Base-by-base conservation (phyloP, 768 basidiomycete genomes). In the Naganishia onofrii region DNA sequence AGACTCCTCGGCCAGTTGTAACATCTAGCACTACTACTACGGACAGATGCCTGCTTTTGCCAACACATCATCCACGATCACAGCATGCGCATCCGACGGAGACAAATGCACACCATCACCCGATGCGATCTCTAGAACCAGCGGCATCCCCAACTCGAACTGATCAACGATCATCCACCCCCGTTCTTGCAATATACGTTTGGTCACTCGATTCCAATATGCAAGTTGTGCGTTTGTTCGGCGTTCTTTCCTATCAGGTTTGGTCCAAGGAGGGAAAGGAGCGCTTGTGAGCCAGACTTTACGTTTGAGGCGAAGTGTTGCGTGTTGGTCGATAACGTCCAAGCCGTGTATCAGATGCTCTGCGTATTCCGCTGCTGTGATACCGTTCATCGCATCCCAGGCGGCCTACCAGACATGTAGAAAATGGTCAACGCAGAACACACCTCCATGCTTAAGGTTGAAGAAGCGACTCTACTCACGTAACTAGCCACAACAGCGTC, bases 111-210 rank as follows among this genome's bases (percentile, higher is more conserved):
- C 53, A 10, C 52, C 70, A 48, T 70, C 70, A 34, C 52, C 70
- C 17, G 64, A 52, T 4, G 54, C 38, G 36, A 70, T 70, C 52
- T 70, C 70, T 53, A 70, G 28, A 7, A 46, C 46, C 10, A 70
- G 28, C 15, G 70, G 70, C 65, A 65, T 66, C 36, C 60, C 70
- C 31, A 57, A 42, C 23, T 66, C 52, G 51, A 58, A 70, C 42
- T 70, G 70, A 51, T 70, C 70, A 3, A 70, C 65, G 12, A 70
- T 51, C 55, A 64, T 23, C 70, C 70, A 70, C 7, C 65, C 70
- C 13, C 57, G 63, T 42, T 66, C 60, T 28, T 32, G 12, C 2
- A 54, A 12, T 13, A 66, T 26, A 15, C 63, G 31, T 17, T 56
- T 64, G 8, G 70, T 55, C 3, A 58, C 51, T 9, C 38, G 36